Percentiles rank a stretch among this genome's conserved stretches.
phyloP scores from a whole-genome alignment of 2,329 filamentous ascomycete species.

The Fusarium agapanthi region DNA sequence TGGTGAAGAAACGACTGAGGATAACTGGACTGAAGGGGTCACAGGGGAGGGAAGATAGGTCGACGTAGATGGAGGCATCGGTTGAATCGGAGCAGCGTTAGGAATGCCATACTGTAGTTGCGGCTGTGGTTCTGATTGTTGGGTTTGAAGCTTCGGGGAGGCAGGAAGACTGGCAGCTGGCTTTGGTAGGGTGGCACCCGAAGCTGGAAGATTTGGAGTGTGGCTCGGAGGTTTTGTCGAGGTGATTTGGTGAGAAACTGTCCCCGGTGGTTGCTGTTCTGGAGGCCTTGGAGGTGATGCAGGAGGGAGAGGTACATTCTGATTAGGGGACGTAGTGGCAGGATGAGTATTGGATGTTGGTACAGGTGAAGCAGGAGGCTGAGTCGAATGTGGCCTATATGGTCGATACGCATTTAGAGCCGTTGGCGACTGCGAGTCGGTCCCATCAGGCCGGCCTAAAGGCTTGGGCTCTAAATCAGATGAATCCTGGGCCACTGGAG shows the following conservation, averaged over 20 bases:
- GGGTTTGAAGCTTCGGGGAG: constrained; percentile 12
- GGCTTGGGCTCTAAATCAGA: constrained; percentile 18
- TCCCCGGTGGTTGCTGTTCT: constrained; percentile 21
- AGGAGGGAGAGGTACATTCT: constrained; percentile 7
- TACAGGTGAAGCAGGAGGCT: constrained; percentile 1
- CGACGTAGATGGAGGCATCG: constrained; percentile 8
- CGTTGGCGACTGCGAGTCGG: constrained; percentile 34
- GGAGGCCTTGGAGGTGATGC: not conserved
- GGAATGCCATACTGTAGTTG: constrained; percentile 18
- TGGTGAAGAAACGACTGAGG: constrained; percentile 6
- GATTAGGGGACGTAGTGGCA: constrained; percentile 9
- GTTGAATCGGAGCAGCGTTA: constrained; percentile 16
- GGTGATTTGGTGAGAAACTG: constrained; percentile 39
- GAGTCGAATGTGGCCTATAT: constrained; percentile 40
- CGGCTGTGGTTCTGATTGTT: constrained; percentile 2
- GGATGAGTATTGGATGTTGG: constrained; percentile 6
- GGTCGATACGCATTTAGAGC: constrained; percentile 42
- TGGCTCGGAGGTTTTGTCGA: constrained; percentile 8
- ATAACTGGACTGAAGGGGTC: constrained; percentile 16
- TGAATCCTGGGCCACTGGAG: constrained; percentile 29
- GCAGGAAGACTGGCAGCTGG: constrained; percentile 15
- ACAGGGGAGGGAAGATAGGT: constrained; percentile 21
- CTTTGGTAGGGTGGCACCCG: constrained; percentile 2
- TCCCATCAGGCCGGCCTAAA: constrained; percentile 10
- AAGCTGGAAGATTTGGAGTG: not conserved